A percentile compares a stretch with the other conserved stretches of the same genome.
Conservation (phyloP, 768 basidiomycete genomes). For the Lactifluus pinguis region DNA sequence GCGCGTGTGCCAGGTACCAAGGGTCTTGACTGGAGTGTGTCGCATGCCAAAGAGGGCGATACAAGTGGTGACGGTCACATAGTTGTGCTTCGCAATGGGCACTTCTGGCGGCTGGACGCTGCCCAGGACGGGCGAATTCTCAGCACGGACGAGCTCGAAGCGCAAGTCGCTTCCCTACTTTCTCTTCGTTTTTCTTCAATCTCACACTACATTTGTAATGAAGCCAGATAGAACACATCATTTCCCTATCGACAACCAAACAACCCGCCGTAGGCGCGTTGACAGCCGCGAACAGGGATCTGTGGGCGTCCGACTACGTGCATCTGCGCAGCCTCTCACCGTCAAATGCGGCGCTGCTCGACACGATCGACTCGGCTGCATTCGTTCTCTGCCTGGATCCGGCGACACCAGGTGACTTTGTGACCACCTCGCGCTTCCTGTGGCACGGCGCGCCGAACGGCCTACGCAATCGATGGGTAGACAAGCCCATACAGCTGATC, state of each 20-base stretch:
- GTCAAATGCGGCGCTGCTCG: constrained; percentile 54
- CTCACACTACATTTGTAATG: not conserved
- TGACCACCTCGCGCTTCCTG: constrained; percentile 57
- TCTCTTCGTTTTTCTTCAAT: not conserved
- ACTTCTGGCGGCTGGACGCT: constrained; percentile 73
- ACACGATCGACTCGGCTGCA: constrained; percentile 76
- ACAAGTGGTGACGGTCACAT: constrained; percentile 65
- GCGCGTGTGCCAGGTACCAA: constrained; percentile 68
- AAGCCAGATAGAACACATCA: constrained; percentile 68
- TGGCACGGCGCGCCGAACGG: constrained; percentile 70
- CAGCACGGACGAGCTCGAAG: constrained; percentile 55
- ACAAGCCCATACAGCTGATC: constrained; percentile 84
- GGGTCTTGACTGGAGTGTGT: constrained; percentile 69
- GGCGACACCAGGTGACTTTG: constrained; percentile 41
- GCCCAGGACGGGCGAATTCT: constrained; percentile 46
- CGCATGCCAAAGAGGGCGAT: constrained; percentile 51
- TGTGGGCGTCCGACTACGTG: constrained; percentile 55
- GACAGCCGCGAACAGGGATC: constrained; percentile 71
- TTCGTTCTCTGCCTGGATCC: constrained; percentile 76
- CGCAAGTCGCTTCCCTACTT: constrained; percentile 30
- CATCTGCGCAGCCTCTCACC: constrained; percentile 41
- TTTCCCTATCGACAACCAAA: constrained; percentile 44
- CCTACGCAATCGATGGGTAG: constrained; percentile 75
- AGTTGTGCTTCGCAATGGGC: constrained; percentile 75
- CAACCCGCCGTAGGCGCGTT: constrained; percentile 70